Percentiles rank a stretch among this genome's conserved stretches.
Evolutionary conservation across 2,329 filamentous ascomycete species (phyloP).

Genomic region (Coleophoma cylindrospora): DNA sequence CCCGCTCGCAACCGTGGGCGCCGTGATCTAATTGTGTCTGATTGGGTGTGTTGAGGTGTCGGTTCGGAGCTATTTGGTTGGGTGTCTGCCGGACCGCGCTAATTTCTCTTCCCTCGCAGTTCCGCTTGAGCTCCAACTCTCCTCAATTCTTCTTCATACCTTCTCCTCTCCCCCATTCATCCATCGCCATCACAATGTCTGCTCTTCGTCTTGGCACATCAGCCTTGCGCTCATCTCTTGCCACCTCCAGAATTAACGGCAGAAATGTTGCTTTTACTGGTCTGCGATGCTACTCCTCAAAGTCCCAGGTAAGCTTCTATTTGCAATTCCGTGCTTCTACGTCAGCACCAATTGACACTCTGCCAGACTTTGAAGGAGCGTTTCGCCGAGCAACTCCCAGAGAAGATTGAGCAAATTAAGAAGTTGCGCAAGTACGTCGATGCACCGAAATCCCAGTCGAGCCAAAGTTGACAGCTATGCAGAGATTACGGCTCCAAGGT

Average conservation of each 20-base stretch:
- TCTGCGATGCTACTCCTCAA: conserved; percentile 80
- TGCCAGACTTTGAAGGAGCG: conserved; percentile 91
- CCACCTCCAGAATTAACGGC: conserved; percentile 61
- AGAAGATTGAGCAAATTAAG: conserved; percentile 99
- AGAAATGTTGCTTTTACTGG: conserved; percentile 73
- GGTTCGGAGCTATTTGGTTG: too few species aligned
- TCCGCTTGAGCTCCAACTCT: background rate
- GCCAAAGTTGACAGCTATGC: conserved; percentile 10
- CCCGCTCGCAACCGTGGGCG: too few species aligned
- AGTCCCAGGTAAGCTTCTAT: conserved; percentile 65
- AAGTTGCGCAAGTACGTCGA: conserved; percentile 81
- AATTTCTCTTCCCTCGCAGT: too few species aligned
- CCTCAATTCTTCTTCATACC: conserved; percentile 25
- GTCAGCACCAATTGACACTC: background rate
- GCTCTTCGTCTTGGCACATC: conserved; percentile 76
- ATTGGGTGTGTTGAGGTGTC: too few species aligned
- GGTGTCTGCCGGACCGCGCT: too few species aligned
- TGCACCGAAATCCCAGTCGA: background rate
- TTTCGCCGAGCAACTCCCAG: conserved; percentile 92
- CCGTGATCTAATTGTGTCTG: too few species aligned
- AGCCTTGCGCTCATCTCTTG: conserved; percentile 73
- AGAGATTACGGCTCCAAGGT: conserved; percentile 96
- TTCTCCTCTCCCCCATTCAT: conserved; percentile 23
- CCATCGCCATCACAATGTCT: conserved; percentile 59
- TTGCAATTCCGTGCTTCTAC: too few species aligned